phyloP scores from a whole-genome alignment of 1,284 basidiomycete species.

The Pyrrhoderma lamaoense region DNA sequence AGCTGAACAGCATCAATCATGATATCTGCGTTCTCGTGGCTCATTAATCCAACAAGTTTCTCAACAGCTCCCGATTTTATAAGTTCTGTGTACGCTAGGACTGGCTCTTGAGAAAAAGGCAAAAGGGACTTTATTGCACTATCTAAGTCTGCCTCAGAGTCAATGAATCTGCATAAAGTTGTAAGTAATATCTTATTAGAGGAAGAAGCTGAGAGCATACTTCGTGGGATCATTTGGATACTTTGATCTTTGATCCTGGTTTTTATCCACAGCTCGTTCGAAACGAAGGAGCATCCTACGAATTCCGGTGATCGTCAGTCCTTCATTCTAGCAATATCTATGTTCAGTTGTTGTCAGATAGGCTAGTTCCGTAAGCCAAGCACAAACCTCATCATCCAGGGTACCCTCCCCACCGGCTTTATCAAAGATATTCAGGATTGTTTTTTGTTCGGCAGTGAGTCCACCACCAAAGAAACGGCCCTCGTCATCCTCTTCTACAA shows the following conservation, averaged over 20 bases:
- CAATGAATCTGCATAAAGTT: conserved; percentile 75
- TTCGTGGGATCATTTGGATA: conserved; percentile 86
- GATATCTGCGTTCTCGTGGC: conserved; percentile 92
- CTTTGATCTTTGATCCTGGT: conserved; percentile 91
- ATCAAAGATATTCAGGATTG: conserved; percentile 87
- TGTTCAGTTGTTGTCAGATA: conserved; percentile 27
- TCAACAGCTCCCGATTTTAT: conserved; percentile 67
- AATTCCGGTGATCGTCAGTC: conserved; percentile 62
- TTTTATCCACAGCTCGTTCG: conserved; percentile 86
- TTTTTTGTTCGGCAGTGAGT: conserved; percentile 83
- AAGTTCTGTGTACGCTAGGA: conserved; percentile 84
- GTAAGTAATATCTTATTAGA: not conserved
- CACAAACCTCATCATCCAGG: conserved; percentile 59
- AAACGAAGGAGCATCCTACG: conserved; percentile 75
- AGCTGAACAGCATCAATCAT: conserved; percentile 88
- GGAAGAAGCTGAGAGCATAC: conserved; percentile 36
- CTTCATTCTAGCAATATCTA: conserved; percentile 42
- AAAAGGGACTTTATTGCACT: conserved; percentile 78
- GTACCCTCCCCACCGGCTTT: conserved; percentile 52
- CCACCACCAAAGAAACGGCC: conserved; percentile 93
- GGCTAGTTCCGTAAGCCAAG: conserved; percentile 17
- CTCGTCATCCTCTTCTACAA: conserved; percentile 84
- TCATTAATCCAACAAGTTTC: conserved; percentile 76
- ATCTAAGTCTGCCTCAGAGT: conserved; percentile 95
- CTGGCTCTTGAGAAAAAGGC: conserved; percentile 83